Percentiles rank a stretch among this genome's conserved stretches.
phyloP scores from a whole-genome alignment of 2,329 filamentous ascomycete genomes.

The Chalara sp. region DNA sequence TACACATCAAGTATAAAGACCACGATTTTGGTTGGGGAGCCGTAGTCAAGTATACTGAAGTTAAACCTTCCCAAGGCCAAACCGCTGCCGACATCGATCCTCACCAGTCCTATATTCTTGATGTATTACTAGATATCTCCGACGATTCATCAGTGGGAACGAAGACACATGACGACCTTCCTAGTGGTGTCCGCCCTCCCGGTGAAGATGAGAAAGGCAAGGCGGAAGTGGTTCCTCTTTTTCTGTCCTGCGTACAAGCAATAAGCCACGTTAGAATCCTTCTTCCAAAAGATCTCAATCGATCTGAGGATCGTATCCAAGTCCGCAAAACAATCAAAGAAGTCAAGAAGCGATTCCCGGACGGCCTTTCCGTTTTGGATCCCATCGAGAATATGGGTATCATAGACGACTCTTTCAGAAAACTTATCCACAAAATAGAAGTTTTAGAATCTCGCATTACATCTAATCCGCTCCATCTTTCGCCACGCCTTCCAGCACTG shows the following conservation, averaged over 20 bases:
- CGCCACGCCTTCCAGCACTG: slow-evolving; percentile 72
- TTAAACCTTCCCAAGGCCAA: slow-evolving; percentile 59
- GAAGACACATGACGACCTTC: slow-evolving; percentile 58
- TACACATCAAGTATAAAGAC: slow-evolving; percentile 74
- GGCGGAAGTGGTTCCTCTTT: slow-evolving; percentile 78
- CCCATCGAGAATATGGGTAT: slow-evolving; percentile 97
- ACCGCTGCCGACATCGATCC: slow-evolving; percentile 60
- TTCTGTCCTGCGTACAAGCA: slow-evolving; percentile 77
- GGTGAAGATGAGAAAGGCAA: slow-evolving; percentile 57
- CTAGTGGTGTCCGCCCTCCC: slow-evolving; percentile 54
- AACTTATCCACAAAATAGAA: slow-evolving; percentile 90
- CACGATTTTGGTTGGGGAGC: slow-evolving; percentile 93
- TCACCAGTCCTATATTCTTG: slow-evolving; percentile 75
- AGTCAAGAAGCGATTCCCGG: slow-evolving; percentile 80
- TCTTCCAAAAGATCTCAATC: slow-evolving; percentile 69
- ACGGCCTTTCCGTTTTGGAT: slow-evolving; percentile 82
- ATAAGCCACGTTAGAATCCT: slow-evolving; percentile 81
- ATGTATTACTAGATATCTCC: slow-evolving; percentile 67
- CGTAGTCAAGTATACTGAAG: slow-evolving; percentile 65
- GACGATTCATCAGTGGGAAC: slow-evolving; percentile 42
- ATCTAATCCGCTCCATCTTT: slow-evolving; percentile 86
- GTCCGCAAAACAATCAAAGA: slow-evolving; percentile 66
- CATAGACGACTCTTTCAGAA: slow-evolving; percentile 86
- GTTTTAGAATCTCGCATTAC: slow-evolving; percentile 86
- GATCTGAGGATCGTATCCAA: slow-evolving; percentile 60